Evolutionary conservation across 179 eudicot genomes (phyloP), one percentile per base, ranked within the genome.

Genomic region (Gypsophila paniculata): DNA sequence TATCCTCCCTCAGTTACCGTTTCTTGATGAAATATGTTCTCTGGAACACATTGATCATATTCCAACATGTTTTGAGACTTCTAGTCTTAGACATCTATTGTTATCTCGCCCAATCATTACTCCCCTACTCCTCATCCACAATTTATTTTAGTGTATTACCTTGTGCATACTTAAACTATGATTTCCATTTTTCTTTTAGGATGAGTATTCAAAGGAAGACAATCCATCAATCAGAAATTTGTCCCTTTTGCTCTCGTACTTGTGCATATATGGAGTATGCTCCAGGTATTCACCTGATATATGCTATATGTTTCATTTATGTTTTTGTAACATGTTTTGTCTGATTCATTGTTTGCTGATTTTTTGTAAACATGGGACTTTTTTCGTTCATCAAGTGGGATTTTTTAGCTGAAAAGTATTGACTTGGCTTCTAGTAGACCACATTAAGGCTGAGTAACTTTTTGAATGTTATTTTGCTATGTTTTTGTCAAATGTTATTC

Each of bases 221-320:
- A 91, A 89, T 84, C 85, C 88, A 58, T 94, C 99, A 39, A 73
- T 91, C 75, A 85, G 96, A 63, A 94, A 91, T 81, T 69, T 94
- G 87, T 85, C 96, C 17, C 97, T 94, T 77, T 82, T 94, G 25
- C 87, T 94, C 61, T 94, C 90, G 65, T 91, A 87, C 76, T 82
- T 94, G 77, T 89, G 86, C 82, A 80, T 87, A 51, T 91, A 85
- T 74, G 98, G 96, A 80, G 89, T 91, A 79, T 91, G 97, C 82
- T 88, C 96, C 72, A 89, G 98, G 98, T 91, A 23, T 61, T 34
- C n/a, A n/a, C 19, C 34, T 5, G 51, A 53, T 42, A 51, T 48
- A 68, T 67, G 42, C 71, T 55, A 13, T 34, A 9, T 61, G 18
- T 51, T 55, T 38, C 57, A 34, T 7, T 15, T 25, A 26, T 15